Percentiles rank a stretch among this genome's conserved stretches.
Conservation (phyloP, 192 early-diverging fungal genomes). For the Rhizophagus clarus region DNA sequence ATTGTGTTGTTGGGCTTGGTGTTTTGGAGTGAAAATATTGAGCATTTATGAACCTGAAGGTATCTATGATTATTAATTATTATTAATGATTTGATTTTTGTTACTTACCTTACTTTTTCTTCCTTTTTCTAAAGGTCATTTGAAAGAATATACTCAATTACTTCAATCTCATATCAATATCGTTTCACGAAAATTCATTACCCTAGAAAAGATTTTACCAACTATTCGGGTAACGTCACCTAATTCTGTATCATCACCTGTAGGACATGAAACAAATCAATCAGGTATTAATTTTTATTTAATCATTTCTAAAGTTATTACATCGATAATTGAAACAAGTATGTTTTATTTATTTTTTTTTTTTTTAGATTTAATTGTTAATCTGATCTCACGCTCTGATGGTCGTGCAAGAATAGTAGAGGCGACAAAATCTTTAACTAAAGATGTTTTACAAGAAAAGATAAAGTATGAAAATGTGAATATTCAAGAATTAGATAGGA, state of each 20-base stretch:
- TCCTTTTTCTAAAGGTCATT: not conserved
- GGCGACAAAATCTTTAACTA: conserved; percentile 8
- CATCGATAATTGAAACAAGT: not conserved
- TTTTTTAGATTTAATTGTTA: conserved; percentile 21
- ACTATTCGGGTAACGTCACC: conserved; percentile 5
- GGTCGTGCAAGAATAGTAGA: conserved; percentile 19
- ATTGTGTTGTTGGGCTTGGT: conserved; percentile 25
- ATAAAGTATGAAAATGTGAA: conserved; percentile 12
- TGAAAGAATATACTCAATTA: not conserved
- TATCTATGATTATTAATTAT: not conserved
- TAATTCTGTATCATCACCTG: not conserved
- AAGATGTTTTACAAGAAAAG: conserved; percentile 8
- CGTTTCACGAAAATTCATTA: conserved; percentile 10
- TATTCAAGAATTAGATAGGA: conserved; percentile 12
- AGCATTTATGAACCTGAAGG: conserved; percentile 29
- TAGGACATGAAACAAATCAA: not conserved
- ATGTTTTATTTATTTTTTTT: no score
- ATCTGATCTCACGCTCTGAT: conserved; percentile 22
- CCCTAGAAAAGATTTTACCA: not conserved
- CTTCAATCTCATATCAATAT: conserved; percentile 22
- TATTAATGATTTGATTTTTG: not conserved
- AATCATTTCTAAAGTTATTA: not conserved
- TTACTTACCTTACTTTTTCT: not conserved
- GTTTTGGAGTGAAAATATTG: conserved; percentile 27
- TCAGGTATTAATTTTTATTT: conserved; percentile 4